These are phyloP conservation scores for Pseudogymnoascus verrucosus DNA, from an alignment of 2,329 filamentous ascomycete genomes.

Conservation along the genomic window DNA sequence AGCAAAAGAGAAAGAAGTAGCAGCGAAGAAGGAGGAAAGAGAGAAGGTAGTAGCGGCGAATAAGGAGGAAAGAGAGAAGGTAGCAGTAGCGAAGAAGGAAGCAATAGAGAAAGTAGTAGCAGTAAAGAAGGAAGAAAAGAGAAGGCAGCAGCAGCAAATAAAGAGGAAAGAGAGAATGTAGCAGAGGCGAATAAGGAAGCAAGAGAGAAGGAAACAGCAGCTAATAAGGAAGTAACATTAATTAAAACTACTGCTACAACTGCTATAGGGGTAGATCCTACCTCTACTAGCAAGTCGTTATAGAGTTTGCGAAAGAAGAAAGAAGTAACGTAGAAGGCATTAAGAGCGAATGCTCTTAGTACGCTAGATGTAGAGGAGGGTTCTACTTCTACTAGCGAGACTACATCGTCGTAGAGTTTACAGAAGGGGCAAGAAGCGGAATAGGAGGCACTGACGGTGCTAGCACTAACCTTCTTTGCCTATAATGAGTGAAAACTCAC, in stretches of 20 bases:
- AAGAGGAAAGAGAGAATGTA: neutral
- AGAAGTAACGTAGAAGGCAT: neutral
- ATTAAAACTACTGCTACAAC: neutral
- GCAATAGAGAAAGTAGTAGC: neutral
- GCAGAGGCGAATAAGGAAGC: neutral
- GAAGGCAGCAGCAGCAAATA: too few relatives aligned
- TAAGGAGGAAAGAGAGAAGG: neutral
- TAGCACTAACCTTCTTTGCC: neutral
- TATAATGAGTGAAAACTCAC: neutral
- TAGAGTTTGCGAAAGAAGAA: neutral
- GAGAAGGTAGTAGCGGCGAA: neutral
- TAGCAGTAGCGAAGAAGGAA: neutral
- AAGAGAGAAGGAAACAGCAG: neutral
- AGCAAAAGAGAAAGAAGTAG: too few relatives aligned
- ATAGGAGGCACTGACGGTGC: neutral
- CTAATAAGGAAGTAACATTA: neutral
- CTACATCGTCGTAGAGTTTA: neutral
- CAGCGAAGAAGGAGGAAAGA: too few relatives aligned
- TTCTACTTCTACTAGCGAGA: neutral
- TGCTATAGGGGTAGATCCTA: neutral
- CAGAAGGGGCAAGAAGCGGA: neutral
- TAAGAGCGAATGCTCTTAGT: neutral
- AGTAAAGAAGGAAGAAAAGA: too few relatives aligned
- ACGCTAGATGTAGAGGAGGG: neutral
- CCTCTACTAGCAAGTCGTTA: neutral